A percentile compares a stretch with the other conserved stretches of the same genome.
Evolutionary conservation across 176 grass and related monocot species (phyloP).

Genomic region (Saccharum officinarum): DNA sequence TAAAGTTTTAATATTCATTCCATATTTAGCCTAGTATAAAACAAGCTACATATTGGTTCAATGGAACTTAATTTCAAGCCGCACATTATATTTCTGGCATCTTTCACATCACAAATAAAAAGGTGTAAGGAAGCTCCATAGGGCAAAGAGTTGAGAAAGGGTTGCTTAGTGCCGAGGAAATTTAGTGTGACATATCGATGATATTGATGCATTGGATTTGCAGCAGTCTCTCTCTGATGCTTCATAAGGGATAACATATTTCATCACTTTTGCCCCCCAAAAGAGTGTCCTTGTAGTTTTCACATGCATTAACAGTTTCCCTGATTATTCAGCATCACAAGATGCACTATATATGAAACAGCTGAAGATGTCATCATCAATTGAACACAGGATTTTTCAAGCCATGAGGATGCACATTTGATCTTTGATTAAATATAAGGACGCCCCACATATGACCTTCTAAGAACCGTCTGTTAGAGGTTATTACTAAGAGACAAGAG

Average conservation of each 20-base stretch:
- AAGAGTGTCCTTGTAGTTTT: neutral
- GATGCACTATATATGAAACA: conserved; percentile 25
- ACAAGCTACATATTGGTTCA: neutral
- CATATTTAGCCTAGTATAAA: conserved; percentile 10
- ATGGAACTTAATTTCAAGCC: conserved; percentile 19
- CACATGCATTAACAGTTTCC: conserved; percentile 4
- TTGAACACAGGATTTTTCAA: neutral
- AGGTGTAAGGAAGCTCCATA: conserved; percentile 13
- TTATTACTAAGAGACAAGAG: neutral
- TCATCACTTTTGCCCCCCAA: neutral
- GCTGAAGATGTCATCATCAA: neutral
- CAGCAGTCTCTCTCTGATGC: conserved; percentile 18
- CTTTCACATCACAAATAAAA: neutral
- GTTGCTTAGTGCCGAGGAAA: neutral
- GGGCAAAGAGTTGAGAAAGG: conserved; percentile 2
- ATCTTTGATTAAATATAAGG: conserved; percentile 3
- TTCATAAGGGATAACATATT: conserved; percentile 5
- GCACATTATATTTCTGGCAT: conserved; percentile 9
- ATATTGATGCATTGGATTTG: conserved; percentile 10
- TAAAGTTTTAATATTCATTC: neutral
- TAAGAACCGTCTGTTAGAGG: neutral
- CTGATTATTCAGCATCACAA: conserved; percentile 10
- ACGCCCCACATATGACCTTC: neutral
- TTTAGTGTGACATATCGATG: conserved; percentile 6
- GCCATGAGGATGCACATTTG: neutral